phyloP scores from a whole-genome alignment of 2,329 filamentous ascomycete species.

The Tolypocladium endophyticum region DNA sequence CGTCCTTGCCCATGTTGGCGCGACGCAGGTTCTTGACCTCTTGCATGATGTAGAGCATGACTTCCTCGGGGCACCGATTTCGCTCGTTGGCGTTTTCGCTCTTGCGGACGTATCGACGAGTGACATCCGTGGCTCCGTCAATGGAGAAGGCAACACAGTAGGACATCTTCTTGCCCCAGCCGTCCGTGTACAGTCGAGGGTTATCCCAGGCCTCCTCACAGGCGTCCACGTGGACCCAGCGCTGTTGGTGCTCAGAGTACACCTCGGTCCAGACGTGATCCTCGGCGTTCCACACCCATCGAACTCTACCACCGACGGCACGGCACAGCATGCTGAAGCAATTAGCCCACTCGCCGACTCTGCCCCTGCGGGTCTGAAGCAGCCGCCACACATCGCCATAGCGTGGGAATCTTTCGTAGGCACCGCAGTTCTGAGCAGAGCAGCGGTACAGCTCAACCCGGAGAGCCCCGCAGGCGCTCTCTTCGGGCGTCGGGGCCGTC shows the following conservation, averaged over 20 bases:
- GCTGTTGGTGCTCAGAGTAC: conserved; percentile 84
- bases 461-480: conserved; percentile 77
- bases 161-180: conserved; percentile 92
- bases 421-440: conserved; percentile 61
- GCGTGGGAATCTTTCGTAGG: conserved; percentile 81
- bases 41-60: conserved; percentile 80
- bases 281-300: conserved; percentile 98
- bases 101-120: conserved; percentile 60
- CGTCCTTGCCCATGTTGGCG: conserved; percentile 74
- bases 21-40: conserved; percentile 83
- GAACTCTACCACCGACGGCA: conserved; percentile 78
- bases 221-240: conserved; percentile 94
- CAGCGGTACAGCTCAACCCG: conserved; percentile 87
- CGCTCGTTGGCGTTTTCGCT: conserved; percentile 62
- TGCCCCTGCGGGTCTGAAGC: conserved; percentile 74
- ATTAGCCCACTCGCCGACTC: conserved; percentile 94
- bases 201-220: conserved; percentile 96
- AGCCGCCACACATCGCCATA: conserved; percentile 94
- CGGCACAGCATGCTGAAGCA: conserved; percentile 98
- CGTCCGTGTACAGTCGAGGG: conserved; percentile 82
- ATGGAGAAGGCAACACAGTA: conserved; percentile 96
- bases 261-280: conserved; percentile 98
- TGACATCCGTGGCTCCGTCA: conserved; percentile 64
- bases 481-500: conserved; percentile 77
- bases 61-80: conserved; percentile 74